Base-by-base conservation (phyloP, 208 protist genomes). In the Acanthamoeba lenticulata region DNA sequence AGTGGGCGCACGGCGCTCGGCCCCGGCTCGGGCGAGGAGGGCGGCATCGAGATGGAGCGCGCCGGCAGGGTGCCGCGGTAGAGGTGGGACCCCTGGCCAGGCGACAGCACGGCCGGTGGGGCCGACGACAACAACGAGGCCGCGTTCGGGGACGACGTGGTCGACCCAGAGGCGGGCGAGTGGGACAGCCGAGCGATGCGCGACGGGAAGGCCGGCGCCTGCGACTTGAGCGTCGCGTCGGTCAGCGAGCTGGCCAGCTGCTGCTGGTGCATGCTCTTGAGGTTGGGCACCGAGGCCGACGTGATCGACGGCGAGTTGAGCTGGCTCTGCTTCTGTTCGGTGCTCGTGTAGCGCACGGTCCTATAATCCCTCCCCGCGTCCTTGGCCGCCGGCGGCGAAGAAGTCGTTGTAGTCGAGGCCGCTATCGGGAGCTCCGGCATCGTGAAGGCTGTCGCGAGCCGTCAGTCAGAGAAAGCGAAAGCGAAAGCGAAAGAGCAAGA, bases 41-140 rank as follows among this genome's bases (percentile, higher is more conserved):
- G 38, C 36, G 69, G 69, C 69, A 79, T 79, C 69, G 69, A 79
- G 69, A 79, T 79, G 34, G 69, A 79, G 69, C 69, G 69, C 9
- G 36, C 47, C 15, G 47, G 47, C 47, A 52, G 47, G 5, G 47
- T 52, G 47, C 47, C 47, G 47, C 47, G 47, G 9, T 52, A 52
- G 9, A 52, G 47, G 9, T 52, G 47, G 9, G 47, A 52, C 9
- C 47, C 47, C 47, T 19, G n/a, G n/a, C n/a, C n/a, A n/a, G n/a
- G n/a, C n/a, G n/a, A n/a, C n/a, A n/a, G n/a, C n/a, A n/a, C n/a
- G n/a, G n/a, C n/a, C 47, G 47, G 5, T 52, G 47, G 47, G 5
- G 47, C 47, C 47, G n/a, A n/a, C 47, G 47, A 52, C 47, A 19
- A 19, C 47, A 52, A 52, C 47, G 47, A 52, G 47, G 47, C 47